Base-by-base conservation (phyloP, 441 rosid genomes). In the Brassica balearica region DNA sequence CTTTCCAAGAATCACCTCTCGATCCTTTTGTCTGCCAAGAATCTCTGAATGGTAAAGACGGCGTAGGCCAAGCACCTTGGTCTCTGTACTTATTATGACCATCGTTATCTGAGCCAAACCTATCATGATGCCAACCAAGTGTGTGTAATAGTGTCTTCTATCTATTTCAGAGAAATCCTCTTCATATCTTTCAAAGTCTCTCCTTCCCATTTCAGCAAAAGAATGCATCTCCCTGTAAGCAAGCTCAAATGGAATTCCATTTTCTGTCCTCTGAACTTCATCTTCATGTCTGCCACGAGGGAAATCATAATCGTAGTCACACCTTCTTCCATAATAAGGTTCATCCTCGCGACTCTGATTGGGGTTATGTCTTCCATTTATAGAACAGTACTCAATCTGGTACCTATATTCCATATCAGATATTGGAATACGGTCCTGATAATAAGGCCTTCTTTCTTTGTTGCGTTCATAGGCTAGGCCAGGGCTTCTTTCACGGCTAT, bases 51-150 rank as follows among this genome's bases (percentile, higher is more conserved):
- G 79, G 12, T 43, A 20, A 64, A 56, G 70, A 65, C 71, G 61
- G 73, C n/a, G 79, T 71, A 56, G 69, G 70, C 75, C 76, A 78
- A 65, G 6, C 61, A 81, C 79, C 69, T 53, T 34, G 15, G 60
- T 8, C 38, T 79, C 81, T 74, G 73, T 59, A 78, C 17, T 73
- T 84, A 65, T 73, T 84, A 62, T 77, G 82, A 65, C 78, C 86
- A 61, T 34, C 77, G 63, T 80, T 86, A 77, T 71, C 75, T 56
- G 73, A 65, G 80, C 73, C 48, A 62, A 81, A 77, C 38, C 80
- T 76, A 73, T 82, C 87, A 82, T 75, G 55, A 77, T 80, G 73
- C 77, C 81, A 64, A n/a, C 69, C 69, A 66, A 81, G 71, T 25
- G 81, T 17, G 17, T 29, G 71, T 73, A 66, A 25, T 20, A 41